Conservation (phyloP, 805 yeast species). For the Yamadazyma akitaensis region DNA sequence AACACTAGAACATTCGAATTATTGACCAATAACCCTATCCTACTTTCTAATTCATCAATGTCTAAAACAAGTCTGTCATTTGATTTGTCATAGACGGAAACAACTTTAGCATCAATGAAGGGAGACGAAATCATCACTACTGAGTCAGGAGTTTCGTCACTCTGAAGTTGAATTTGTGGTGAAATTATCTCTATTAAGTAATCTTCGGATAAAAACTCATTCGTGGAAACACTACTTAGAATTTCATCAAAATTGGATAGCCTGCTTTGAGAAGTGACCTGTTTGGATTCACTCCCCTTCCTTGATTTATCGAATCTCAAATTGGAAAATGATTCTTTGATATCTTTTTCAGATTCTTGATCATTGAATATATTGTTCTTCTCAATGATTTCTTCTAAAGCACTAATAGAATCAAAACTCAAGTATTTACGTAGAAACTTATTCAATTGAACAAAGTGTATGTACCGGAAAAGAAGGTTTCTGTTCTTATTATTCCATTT, state of each 20-base stretch:
- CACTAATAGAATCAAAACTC: conserved; percentile 32
- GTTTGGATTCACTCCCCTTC: not conserved
- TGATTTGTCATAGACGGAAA: conserved; percentile 54
- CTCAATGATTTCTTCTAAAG: conserved; percentile 30
- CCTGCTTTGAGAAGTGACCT: conserved; percentile 15
- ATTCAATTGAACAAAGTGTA: conserved; percentile 34
- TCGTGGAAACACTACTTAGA: conserved; percentile 19
- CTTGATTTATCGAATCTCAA: conserved; percentile 2
- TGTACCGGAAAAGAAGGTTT: conserved; percentile 30
- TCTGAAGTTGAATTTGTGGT: conserved; percentile 43
- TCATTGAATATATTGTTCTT: conserved; percentile 39
- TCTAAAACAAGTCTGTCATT: conserved; percentile 28
- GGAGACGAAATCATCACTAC: conserved; percentile 75
- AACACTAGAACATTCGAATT: conserved; percentile 74
- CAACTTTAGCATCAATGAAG: conserved; percentile 59
- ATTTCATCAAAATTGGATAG: conserved; percentile 32
- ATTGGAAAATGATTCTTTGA: conserved; percentile 1
- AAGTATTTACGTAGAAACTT: conserved; percentile 27
- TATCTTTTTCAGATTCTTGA: conserved; percentile 18
- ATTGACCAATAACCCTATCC: conserved; percentile 65
- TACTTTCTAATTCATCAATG: conserved; percentile 49
- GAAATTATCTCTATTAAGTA: conserved; percentile 36
- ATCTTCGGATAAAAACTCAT: conserved; percentile 35
- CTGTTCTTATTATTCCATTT: conserved; percentile 41
- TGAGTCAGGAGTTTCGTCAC: conserved; percentile 43